Evolutionary conservation across 2,329 filamentous ascomycete species (phyloP).

Genomic region (Colletotrichum gigasporum): DNA sequence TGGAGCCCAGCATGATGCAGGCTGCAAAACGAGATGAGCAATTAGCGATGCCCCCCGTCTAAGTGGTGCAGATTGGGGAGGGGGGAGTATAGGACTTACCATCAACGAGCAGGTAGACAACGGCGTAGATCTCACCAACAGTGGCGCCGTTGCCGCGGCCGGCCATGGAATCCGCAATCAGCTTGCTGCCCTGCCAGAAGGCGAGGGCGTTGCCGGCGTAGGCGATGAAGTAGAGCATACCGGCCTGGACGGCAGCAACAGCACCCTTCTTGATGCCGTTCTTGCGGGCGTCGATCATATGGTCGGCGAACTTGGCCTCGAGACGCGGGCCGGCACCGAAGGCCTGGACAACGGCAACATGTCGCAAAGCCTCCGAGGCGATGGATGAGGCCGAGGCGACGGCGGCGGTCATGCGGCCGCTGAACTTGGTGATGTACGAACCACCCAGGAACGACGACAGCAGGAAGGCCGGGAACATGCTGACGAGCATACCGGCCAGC

Average conservation of each 20-base stretch:
- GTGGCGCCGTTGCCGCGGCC: slow-evolving; percentile 45
- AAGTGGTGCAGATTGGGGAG: fast-evolving
- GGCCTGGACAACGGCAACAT: slow-evolving; percentile 70
- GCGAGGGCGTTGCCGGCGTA: slow-evolving; percentile 72
- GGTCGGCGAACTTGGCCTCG: slow-evolving; percentile 59
- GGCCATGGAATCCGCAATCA: slow-evolving; percentile 41
- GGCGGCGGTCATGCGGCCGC: slow-evolving; percentile 58
- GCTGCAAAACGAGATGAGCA: slow-evolving; percentile 40
- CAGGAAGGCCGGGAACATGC: slow-evolving; percentile 70
- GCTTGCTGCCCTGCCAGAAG: slow-evolving; percentile 70
- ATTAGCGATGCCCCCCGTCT: slow-evolving; percentile 28
- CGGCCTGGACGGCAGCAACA: slow-evolving; percentile 64
- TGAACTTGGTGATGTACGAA: slow-evolving; percentile 62
- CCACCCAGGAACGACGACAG: slow-evolving; percentile 66
- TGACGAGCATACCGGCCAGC: slow-evolving; percentile 72
- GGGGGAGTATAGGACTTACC: slow-evolving; percentile 37
- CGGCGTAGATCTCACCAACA: slow-evolving; percentile 60
- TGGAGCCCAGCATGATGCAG: slow-evolving; percentile 65
- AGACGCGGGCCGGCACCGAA: slow-evolving; percentile 68
- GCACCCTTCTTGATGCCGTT: slow-evolving; percentile 66
- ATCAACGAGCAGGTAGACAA: slow-evolving; percentile 64
- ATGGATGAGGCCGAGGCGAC: slow-evolving; percentile 69
- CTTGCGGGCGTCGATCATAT: slow-evolving; percentile 54
- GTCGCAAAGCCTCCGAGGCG: slow-evolving; percentile 68
- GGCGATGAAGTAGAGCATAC: slow-evolving; percentile 73